A percentile compares a stretch with the other conserved stretches of the same genome.
phyloP scores from a whole-genome alignment of 805 yeast genomes.

The Kodamaea laetipori region DNA sequence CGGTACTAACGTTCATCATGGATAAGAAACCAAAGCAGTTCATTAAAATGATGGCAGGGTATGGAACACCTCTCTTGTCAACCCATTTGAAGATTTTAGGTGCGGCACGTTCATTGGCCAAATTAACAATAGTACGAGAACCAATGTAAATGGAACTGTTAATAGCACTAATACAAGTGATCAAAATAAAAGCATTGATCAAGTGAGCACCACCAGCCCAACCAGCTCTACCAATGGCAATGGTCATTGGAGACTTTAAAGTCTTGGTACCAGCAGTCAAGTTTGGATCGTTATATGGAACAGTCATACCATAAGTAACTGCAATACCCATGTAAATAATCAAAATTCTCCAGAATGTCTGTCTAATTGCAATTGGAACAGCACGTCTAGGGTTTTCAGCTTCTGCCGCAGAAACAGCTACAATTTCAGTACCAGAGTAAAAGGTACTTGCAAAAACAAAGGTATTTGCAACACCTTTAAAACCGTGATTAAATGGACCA shows the following conservation, averaged over 20 bases:
- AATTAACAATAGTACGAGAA: conserved; percentile 63
- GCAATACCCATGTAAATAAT: conserved; percentile 56
- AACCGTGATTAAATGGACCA: conserved; percentile 47
- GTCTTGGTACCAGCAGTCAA: conserved; percentile 40
- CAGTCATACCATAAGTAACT: conserved; percentile 59
- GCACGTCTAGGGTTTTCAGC: conserved; percentile 59
- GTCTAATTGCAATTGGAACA: conserved; percentile 58
- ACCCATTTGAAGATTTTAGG: conserved; percentile 56
- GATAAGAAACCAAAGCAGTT: conserved; percentile 58
- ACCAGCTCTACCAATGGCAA: conserved; percentile 43
- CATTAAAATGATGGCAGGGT: conserved; percentile 55
- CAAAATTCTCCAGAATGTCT: conserved; percentile 56
- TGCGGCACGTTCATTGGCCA: conserved; percentile 63
- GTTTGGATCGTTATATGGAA: conserved; percentile 55
- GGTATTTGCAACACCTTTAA: conserved; percentile 56
- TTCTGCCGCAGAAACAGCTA: conserved; percentile 64
- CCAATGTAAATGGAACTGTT: conserved; percentile 71
- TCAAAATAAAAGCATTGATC: conserved; percentile 60
- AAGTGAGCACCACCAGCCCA: conserved; percentile 51
- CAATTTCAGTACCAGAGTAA: conserved; percentile 58
- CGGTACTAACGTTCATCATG: conserved; percentile 56
- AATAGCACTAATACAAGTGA: conserved; percentile 68
- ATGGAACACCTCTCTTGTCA: conserved; percentile 64
- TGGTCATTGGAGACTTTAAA: conserved; percentile 46
- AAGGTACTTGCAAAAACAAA: conserved; percentile 63